Evolutionary conservation across 331 rosid species (phyloP), one percentile per base, ranked within the genome.

Genomic region (Pyrus hybrid): DNA sequence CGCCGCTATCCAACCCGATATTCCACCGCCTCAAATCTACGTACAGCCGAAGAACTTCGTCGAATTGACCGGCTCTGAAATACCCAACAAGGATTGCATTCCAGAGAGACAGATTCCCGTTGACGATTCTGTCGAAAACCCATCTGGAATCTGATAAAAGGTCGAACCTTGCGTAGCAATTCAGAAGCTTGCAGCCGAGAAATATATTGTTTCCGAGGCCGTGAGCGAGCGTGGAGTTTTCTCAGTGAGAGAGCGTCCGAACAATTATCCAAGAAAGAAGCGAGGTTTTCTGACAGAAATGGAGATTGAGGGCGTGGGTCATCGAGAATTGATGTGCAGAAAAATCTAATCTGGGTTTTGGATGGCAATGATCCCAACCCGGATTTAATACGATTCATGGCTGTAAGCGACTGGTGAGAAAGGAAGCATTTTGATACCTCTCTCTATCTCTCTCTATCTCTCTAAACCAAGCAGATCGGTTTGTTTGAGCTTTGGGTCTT

Each of bases 161-260:
- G 47, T 67, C 72, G 26, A 72, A 67, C 51, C 68, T 80, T 14
- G 77, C 81, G 49, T 83, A 80, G 77, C 79, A 76, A 20, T 63
- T 75, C 54, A 83, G 68, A 33, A 83, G 81, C 70, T 79, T 79
- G 25, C 81, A 76, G 25, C 73, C 76, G 21, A 79, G 35, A 11
- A 60, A 72, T 17, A 13, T 41, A 58, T 56, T 51, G 74, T 30
- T 70, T 32, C 72, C 77, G 41, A 76, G 68, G 21, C 86, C 86
- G 2, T 43, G 68, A 72, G 54, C 79, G 63, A 68, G 84, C 81
- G 37, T 83, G 84, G 28, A 79, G 58, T 47, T 80, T 80, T 63
- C 71, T 62, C 64, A 83, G 35, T 37, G 79, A 67, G 13, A 56
- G 68, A 67, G 72, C n/a, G 17, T 67, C 62, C 3, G 76, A 76